A percentile compares a stretch with the other conserved stretches of the same genome.
Evolutionary conservation across 805 yeast genomes (phyloP).

Genomic region (Cyberlindnera samutprakarnensis): DNA sequence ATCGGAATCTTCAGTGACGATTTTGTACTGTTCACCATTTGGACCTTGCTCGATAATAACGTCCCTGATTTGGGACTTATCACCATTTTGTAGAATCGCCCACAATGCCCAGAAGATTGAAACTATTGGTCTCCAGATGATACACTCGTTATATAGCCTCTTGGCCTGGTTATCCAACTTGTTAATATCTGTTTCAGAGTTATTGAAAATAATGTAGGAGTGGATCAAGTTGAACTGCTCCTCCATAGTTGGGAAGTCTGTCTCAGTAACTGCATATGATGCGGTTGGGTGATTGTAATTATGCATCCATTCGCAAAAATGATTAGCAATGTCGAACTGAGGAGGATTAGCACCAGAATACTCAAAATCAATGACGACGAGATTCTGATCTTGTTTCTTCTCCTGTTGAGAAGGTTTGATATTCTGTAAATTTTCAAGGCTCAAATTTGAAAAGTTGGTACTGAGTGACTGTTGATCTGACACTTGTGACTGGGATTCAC

Average conservation of each 20-base stretch:
- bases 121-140: constrained; percentile 75
- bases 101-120: constrained; percentile 82
- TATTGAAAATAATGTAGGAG: constrained; percentile 39
- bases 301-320: constrained; percentile 95
- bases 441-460: constrained; percentile 16
- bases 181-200: constrained; percentile 14
- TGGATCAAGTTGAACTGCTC: constrained; percentile 66
- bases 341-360: constrained; percentile 88
- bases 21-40: constrained; percentile 43
- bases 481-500: constrained; percentile 1
- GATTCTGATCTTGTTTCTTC: constrained; percentile 51
- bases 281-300: constrained; percentile 55
- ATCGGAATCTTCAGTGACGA: constrained; percentile 17
- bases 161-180: constrained; percentile 38
- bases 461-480: constrained; percentile 4
- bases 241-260: constrained; percentile 57
- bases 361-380: constrained; percentile 95
- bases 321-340: constrained; percentile 87
- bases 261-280: constrained; percentile 40
- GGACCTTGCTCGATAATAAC: constrained; percentile 42
- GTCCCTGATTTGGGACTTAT: constrained; percentile 8
- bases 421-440: constrained; percentile 15
- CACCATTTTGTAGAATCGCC: constrained; percentile 81
- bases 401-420: constrained; percentile 31
- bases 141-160: constrained; percentile 53